Evolutionary conservation across 805 yeast genomes (phyloP).

Genomic region (Saccharomycopsis fibuligera): DNA sequence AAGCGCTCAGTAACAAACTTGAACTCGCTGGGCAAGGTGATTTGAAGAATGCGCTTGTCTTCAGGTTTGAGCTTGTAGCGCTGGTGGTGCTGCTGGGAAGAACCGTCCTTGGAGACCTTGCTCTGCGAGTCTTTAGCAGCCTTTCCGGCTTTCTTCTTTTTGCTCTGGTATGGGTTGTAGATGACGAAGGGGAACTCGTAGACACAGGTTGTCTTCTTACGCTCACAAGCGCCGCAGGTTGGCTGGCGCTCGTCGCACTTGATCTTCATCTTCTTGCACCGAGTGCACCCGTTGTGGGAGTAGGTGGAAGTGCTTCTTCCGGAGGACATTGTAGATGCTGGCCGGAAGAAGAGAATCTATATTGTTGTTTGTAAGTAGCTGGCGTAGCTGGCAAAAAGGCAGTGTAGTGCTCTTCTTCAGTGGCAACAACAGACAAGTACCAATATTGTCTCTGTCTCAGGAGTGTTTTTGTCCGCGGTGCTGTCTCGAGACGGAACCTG

Average conservation of each 20-base stretch:
- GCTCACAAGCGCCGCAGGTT: slow-evolving; percentile 8
- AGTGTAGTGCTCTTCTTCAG: no score
- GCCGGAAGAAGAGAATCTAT: no score
- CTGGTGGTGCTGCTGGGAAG: background rate
- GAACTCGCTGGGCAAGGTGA: slow-evolving; percentile 17
- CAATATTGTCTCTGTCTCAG: no score
- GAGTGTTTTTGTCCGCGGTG: no score
- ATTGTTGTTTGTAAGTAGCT: no score
- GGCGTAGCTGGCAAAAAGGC: no score
- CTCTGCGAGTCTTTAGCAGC: background rate
- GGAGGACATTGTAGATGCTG: no score
- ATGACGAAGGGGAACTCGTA: slow-evolving; percentile 15
- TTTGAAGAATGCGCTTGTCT: slow-evolving; percentile 13
- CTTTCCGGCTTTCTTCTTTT: slow-evolving; percentile 1
- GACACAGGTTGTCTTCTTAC: slow-evolving; percentile 7
- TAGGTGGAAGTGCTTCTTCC: slow-evolving; percentile 11
- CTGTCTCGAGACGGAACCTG: no score
- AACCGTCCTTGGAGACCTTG: background rate
- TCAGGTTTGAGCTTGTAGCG: slow-evolving; percentile 7
- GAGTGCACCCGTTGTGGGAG: slow-evolving; percentile 17
- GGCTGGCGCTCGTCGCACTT: slow-evolving; percentile 18
- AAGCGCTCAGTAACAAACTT: slow-evolving; percentile 15
- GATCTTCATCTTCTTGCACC: slow-evolving; percentile 18
- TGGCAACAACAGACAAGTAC: no score
- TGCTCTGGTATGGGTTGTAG: slow-evolving; percentile 11